Evolutionary conservation across 768 basidiomycete species (phyloP).

Genomic region (Collybia nuda): DNA sequence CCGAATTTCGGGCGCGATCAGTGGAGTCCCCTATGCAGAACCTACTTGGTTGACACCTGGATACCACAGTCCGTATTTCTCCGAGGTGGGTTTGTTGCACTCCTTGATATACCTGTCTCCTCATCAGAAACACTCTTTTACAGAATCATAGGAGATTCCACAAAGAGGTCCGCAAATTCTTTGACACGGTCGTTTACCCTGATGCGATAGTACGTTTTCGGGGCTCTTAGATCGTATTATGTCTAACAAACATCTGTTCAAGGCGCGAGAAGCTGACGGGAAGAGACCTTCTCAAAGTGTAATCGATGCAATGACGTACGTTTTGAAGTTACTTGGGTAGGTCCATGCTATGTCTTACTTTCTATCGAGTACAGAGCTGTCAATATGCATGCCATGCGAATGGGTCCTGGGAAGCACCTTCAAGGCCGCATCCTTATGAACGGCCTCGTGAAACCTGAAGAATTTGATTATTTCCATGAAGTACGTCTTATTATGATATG

Average conservation of each 20-base stretch:
- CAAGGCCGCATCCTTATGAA: conserved; percentile 79
- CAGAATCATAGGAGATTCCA: conserved; percentile 60
- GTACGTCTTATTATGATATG: conserved; percentile 24
- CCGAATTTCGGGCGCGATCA: conserved; percentile 50
- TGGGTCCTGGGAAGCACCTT: conserved; percentile 94
- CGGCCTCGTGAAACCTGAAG: conserved; percentile 81
- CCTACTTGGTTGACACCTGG: conserved; percentile 70
- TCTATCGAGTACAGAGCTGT: conserved; percentile 41
- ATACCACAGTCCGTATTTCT: conserved; percentile 75
- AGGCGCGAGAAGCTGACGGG: conserved; percentile 81
- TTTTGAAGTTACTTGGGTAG: conserved; percentile 35
- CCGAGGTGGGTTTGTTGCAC: conserved; percentile 45
- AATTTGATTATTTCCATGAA: conserved; percentile 91
- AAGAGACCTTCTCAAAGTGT: conserved; percentile 81
- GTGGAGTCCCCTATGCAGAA: conserved; percentile 76
- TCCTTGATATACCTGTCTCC: background rate
- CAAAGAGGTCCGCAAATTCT: conserved; percentile 58
- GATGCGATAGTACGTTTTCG: conserved; percentile 32
- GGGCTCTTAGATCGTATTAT: background rate
- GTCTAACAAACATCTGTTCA: background rate
- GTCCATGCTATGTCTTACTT: conserved; percentile 49
- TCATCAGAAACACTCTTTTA: background rate
- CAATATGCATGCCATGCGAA: conserved; percentile 86
- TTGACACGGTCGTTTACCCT: conserved; percentile 61
- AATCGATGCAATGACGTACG: conserved; percentile 86